Evolutionary conservation across 768 basidiomycete species (phyloP).

Genomic region (Lepiota venenata): DNA sequence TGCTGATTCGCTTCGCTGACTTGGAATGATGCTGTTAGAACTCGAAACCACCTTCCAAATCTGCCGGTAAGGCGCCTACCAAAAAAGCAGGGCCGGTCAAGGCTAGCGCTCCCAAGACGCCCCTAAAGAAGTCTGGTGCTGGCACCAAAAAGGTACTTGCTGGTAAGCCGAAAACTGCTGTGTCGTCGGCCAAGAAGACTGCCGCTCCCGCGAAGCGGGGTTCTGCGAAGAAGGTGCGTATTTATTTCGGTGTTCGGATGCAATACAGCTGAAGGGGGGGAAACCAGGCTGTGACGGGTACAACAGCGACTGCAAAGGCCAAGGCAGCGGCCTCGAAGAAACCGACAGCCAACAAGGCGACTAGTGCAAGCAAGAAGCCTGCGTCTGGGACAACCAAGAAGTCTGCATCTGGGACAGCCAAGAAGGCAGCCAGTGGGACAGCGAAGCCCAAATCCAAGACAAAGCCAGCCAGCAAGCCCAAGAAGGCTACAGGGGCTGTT

Average conservation of each 20-base stretch:
- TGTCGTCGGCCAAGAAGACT: slow-evolving; percentile 17
- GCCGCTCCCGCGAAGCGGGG: slow-evolving; percentile 42
- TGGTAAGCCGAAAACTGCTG: slow-evolving; percentile 17
- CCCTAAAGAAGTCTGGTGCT: slow-evolving; percentile 24
- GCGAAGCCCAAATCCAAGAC: slow-evolving; percentile 21
- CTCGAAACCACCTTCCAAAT: slow-evolving; percentile 43
- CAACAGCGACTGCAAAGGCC: slow-evolving; percentile 36
- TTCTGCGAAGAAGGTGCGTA: slow-evolving; percentile 58
- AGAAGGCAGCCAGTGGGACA: slow-evolving; percentile 26
- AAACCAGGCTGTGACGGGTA: slow-evolving; percentile 50
- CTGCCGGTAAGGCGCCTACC: slow-evolving; percentile 23
- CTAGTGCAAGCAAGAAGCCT: slow-evolving; percentile 26
- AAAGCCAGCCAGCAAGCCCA: slow-evolving; percentile 27
- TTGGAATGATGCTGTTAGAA: slow-evolving; percentile 28
- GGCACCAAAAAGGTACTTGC: slow-evolving; percentile 26
- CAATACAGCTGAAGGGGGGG: background rate
- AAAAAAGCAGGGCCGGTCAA: slow-evolving; percentile 29
- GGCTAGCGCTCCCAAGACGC: slow-evolving; percentile 23
- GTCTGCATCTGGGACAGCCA: slow-evolving; percentile 21
- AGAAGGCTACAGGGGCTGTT: slow-evolving; percentile 31
- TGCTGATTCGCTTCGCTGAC: slow-evolving; percentile 7
- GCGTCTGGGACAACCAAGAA: slow-evolving; percentile 22
- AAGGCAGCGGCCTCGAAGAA: slow-evolving; percentile 36
- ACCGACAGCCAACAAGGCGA: slow-evolving; percentile 30
- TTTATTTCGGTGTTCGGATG: background rate